phyloP scores from a whole-genome alignment of 192 early-diverging fungal species.

The Podochytrium sp. region DNA sequence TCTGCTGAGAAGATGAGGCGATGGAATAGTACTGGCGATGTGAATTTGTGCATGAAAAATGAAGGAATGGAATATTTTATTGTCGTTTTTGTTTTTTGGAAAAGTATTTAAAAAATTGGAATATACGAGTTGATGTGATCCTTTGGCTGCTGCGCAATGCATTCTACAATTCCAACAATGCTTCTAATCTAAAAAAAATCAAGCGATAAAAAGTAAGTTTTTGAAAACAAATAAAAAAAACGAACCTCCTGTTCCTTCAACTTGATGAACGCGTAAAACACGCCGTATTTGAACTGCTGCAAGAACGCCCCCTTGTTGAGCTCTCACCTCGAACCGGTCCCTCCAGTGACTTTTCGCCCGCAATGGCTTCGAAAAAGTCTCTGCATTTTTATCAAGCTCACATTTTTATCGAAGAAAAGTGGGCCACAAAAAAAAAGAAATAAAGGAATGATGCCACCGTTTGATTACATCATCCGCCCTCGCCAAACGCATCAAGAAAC shows the following conservation, averaged over 20 bases:
- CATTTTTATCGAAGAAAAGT: neutral
- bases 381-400: constrained; percentile 74
- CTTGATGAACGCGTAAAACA: constrained; percentile 94
- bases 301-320: constrained; percentile 92
- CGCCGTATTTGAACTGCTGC: constrained; percentile 96
- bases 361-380: constrained; percentile 75
- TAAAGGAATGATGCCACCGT: constrained; percentile 72
- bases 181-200: constrained; percentile 69
- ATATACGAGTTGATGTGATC: constrained; percentile 95
- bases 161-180: constrained; percentile 98
- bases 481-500: constrained; percentile 85
- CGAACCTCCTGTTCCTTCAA: constrained; percentile 91
- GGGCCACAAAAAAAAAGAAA: neutral
- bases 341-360: constrained; percentile 79
- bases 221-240: neutral
- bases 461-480: constrained; percentile 92
- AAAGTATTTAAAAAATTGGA: constrained; percentile 83
- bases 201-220: neutral
- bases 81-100: too few species aligned
- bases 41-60: neutral
- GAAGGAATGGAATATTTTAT: too few species aligned
- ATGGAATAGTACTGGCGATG: neutral
- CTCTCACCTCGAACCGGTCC: constrained; percentile 86
- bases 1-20: neutral
- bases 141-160: constrained; percentile 97